A percentile compares a stretch with the other conserved stretches of the same genome.
These are phyloP conservation scores for Pluteus cervinus DNA, from an alignment of 768 basidiomycete species.

Conservation along the genomic window DNA sequence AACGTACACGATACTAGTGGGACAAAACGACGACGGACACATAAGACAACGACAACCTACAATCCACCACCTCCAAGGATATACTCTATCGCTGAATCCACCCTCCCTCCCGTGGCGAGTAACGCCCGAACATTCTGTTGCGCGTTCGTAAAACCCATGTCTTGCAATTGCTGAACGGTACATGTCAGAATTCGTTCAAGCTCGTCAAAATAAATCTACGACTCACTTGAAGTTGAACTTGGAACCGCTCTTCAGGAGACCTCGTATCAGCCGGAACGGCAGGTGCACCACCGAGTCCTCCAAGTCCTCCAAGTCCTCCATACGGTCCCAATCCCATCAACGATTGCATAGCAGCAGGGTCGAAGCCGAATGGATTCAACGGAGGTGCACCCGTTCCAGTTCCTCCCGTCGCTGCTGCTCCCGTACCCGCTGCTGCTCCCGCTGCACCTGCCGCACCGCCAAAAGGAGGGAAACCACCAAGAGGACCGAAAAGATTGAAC, in stretches of 20 bases:
- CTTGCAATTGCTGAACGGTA: slow-evolving; percentile 70
- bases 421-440: slow-evolving; percentile 17
- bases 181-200: neutral
- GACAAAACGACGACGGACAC: too few relatives aligned
- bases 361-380: slow-evolving; percentile 28
- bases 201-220: neutral
- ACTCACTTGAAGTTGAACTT: slow-evolving; percentile 74
- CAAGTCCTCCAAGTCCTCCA: slow-evolving; percentile 16
- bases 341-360: slow-evolving; percentile 42
- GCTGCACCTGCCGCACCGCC: slow-evolving; percentile 18
- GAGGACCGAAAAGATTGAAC: slow-evolving; percentile 19
- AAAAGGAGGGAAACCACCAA: too few relatives aligned
- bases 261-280: slow-evolving; percentile 59
- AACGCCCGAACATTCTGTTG: slow-evolving; percentile 86
- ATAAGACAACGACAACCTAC: too few relatives aligned
- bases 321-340: slow-evolving; percentile 25
- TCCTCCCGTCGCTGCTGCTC: slow-evolving; percentile 14
- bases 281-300: slow-evolving; percentile 23
- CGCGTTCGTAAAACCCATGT: slow-evolving; percentile 93
- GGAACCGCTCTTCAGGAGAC: slow-evolving; percentile 89
- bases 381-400: slow-evolving; percentile 15
- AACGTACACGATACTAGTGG: too few relatives aligned
- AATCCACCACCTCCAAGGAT: slow-evolving; percentile 79
- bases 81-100: slow-evolving; percentile 89
- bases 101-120: slow-evolving; percentile 88